Conservation (phyloP, 495 filamentous ascomycete genomes). For the Staphylotrichum tortipilum region DNA sequence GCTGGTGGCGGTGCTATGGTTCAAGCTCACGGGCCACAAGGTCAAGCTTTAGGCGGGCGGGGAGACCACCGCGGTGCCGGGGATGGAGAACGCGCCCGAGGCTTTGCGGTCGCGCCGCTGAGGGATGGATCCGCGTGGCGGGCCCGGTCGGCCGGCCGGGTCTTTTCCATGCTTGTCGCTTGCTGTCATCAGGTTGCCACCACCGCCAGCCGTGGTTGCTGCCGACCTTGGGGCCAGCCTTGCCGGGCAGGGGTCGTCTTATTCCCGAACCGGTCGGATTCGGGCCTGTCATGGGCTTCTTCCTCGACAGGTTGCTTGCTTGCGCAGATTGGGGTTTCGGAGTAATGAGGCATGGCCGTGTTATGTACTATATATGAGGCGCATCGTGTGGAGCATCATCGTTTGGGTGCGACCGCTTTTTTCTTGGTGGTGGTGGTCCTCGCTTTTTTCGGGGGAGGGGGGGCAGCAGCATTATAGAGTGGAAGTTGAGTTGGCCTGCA, state of each 20-base stretch:
- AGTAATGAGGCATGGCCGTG: not conserved
- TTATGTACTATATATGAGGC: not conserved
- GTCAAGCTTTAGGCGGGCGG: conserved; percentile 37
- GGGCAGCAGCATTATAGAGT: no score
- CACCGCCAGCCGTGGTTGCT: no score
- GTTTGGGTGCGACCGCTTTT: not conserved
- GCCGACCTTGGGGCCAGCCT: not conserved
- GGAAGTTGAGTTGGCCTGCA: no score
- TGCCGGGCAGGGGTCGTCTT: not conserved
- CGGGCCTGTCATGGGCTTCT: not conserved
- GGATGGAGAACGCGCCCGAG: no score
- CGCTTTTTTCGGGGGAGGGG: no score
- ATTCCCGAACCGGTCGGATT: not conserved
- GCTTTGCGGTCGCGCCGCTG: no score
- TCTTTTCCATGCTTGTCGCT: no score
- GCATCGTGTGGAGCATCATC: conserved; percentile 8
- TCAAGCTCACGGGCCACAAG: conserved; percentile 47
- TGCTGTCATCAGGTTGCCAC: no score
- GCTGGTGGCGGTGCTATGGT: conserved; percentile 42
- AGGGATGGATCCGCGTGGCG: no score
- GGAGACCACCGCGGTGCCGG: no score
- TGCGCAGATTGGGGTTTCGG: not conserved
- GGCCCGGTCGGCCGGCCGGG: no score
- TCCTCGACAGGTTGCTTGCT: not conserved
- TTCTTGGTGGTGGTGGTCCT: no score